Evolutionary conservation across 768 basidiomycete species (phyloP).

Genomic region (Boletus sp.): DNA sequence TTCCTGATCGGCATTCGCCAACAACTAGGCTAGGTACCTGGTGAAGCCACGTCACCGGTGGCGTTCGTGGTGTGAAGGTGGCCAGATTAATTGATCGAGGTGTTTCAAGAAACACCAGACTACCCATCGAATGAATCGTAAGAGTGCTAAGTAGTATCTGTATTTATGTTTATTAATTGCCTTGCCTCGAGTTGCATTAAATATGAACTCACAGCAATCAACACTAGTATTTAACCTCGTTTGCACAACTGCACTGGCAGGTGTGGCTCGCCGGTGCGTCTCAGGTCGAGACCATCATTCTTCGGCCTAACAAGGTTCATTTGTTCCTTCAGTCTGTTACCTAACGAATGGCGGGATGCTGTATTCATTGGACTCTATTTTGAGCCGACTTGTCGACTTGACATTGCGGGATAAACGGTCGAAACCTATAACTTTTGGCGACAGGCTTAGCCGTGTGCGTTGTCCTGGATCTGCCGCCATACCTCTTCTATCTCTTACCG

Average conservation of each 20-base stretch:
- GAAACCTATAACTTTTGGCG: too few relatives aligned
- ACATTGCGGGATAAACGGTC: neutral
- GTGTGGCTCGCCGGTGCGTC: neutral
- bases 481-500: neutral
- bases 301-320: neutral
- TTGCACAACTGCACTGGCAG: neutral
- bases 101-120: neutral
- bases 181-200: neutral
- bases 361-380: constrained; percentile 8
- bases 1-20: neutral
- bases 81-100: constrained; percentile 1
- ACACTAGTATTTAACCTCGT: too few relatives aligned
- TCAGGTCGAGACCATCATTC: neutral
- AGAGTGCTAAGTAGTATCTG: neutral
- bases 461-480: neutral
- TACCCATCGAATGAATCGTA: neutral
- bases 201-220: too few relatives aligned
- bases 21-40: neutral
- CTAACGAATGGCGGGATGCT: constrained; percentile 18
- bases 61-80: constrained; percentile 3
- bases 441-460: neutral
- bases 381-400: constrained; percentile 7
- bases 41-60: constrained; percentile 4
- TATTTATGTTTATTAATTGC: neutral
- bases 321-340: constrained; percentile 1